A percentile compares a stretch with the other conserved stretches of the same genome.
Evolutionary conservation across 805 yeast genomes (phyloP).

Genomic region (Candida chilensis): DNA sequence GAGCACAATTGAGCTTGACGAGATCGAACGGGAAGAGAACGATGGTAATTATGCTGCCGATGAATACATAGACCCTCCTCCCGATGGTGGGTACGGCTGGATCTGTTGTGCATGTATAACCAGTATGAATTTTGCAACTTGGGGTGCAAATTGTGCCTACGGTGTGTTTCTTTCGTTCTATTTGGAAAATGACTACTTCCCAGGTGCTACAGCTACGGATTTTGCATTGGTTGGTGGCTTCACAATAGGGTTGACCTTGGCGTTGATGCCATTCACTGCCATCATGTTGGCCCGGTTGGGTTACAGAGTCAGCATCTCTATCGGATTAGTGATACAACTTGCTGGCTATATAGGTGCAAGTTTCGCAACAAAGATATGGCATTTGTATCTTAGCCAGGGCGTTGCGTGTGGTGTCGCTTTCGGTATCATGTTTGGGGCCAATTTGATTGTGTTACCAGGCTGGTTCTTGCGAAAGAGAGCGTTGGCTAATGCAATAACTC

Average conservation of each 20-base stretch:
- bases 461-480: conserved; percentile 13
- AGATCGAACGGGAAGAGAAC: not conserved
- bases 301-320: conserved; percentile 29
- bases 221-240: conserved; percentile 52
- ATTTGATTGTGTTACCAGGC: conserved; percentile 20
- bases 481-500: not conserved
- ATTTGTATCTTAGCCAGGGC: conserved; percentile 41
- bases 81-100: conserved; percentile 31
- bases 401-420: conserved; percentile 31
- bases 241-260: conserved; percentile 45
- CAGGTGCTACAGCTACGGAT: conserved; percentile 40
- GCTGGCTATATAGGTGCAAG: conserved; percentile 35
- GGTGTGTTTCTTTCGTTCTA: conserved; percentile 48
- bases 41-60: not conserved
- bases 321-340: conserved; percentile 30
- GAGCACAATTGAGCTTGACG: not conserved
- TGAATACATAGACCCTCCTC: not conserved
- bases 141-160: conserved; percentile 47
- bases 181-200: conserved; percentile 26
- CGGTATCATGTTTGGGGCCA: conserved; percentile 27
- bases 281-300: conserved; percentile 41
- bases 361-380: conserved; percentile 28
- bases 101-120: conserved; percentile 24
- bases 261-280: conserved; percentile 48
- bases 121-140: conserved; percentile 25